Evolutionary conservation across 768 basidiomycete species (phyloP).

Genomic region (Leccinellum rugosiceps): DNA sequence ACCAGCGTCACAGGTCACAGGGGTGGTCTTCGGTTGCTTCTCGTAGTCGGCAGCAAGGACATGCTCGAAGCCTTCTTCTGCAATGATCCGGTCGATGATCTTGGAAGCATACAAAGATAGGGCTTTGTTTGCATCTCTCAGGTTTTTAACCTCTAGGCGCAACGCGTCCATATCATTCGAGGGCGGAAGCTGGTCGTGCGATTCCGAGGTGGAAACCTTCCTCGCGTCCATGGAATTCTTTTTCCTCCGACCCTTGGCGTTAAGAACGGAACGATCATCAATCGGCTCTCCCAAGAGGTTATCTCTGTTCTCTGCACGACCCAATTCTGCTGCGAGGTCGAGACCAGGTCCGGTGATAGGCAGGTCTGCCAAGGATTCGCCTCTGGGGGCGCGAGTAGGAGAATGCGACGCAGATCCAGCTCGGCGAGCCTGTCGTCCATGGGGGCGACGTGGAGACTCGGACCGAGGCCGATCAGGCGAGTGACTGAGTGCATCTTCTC

Average conservation of each 20-base stretch:
- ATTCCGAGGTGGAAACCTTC: conserved; percentile 35
- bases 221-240: conserved; percentile 30
- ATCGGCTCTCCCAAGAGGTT: conserved; percentile 55
- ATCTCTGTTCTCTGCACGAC: conserved; percentile 87
- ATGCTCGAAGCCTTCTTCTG: conserved; percentile 95
- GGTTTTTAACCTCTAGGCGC: conserved; percentile 81
- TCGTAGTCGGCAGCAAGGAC: conserved; percentile 93
- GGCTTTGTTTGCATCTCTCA: conserved; percentile 96
- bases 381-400: conserved; percentile 43
- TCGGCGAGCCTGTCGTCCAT: conserved; percentile 47
- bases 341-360: conserved; percentile 88
- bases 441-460: conserved; percentile 40
- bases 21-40: conserved; percentile 48
- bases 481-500: conserved; percentile 41
- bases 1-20: conserved; percentile 24
- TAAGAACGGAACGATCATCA: conserved; percentile 47
- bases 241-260: conserved; percentile 46
- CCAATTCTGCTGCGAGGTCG: conserved; percentile 88
- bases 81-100: conserved; percentile 96
- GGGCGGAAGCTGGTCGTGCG: conserved; percentile 42
- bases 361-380: conserved; percentile 82
- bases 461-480: conserved; percentile 37
- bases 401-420: conserved; percentile 53
- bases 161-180: conserved; percentile 70
- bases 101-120: conserved; percentile 94